phyloP scores from a whole-genome alignment of 2,329 filamentous ascomycete genomes.

The Parasarocladium wereldwijsianum region DNA sequence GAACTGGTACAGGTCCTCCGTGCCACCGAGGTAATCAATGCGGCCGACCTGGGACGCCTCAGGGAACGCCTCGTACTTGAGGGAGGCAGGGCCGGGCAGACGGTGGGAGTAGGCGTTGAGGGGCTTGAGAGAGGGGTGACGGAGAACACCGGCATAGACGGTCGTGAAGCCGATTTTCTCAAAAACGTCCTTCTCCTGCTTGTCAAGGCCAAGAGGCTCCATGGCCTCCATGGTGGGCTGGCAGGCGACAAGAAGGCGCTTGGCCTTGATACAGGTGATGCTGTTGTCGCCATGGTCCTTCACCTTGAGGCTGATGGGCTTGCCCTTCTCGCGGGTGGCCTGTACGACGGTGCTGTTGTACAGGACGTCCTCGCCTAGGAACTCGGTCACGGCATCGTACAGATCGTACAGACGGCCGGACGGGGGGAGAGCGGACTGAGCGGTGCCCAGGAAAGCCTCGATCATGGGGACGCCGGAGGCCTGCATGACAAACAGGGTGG shows the following conservation, averaged over 20 bases:
- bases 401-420: conserved; percentile 15
- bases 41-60: conserved; percentile 9
- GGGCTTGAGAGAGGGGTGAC: conserved; percentile 11
- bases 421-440: conserved; percentile 8
- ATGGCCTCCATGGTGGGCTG: conserved; percentile 11
- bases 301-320: conserved; percentile 8
- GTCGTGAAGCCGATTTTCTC: conserved; percentile 8
- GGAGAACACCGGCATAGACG: conserved; percentile 12
- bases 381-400: conserved; percentile 17
- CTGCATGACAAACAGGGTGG: conserved; percentile 23
- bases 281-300: conserved; percentile 3
- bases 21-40: conserved; percentile 13
- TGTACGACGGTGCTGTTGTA: conserved; percentile 17
- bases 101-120: conserved; percentile 10
- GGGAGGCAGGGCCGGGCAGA: conserved; percentile 7
- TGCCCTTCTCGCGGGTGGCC: conserved; percentile 6
- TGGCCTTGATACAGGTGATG: conserved; percentile 10
- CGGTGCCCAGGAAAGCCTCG: conserved; percentile 9
- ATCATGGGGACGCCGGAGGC: conserved; percentile 9
- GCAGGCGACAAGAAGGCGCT: conserved; percentile 11
- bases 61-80: conserved; percentile 13
- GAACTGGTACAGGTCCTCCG: conserved; percentile 13
- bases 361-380: conserved; percentile 19
- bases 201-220: conserved; percentile 8
- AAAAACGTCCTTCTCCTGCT: conserved; percentile 9